phyloP scores from a whole-genome alignment of 768 basidiomycete genomes.

The Tulasnella sp. region DNA sequence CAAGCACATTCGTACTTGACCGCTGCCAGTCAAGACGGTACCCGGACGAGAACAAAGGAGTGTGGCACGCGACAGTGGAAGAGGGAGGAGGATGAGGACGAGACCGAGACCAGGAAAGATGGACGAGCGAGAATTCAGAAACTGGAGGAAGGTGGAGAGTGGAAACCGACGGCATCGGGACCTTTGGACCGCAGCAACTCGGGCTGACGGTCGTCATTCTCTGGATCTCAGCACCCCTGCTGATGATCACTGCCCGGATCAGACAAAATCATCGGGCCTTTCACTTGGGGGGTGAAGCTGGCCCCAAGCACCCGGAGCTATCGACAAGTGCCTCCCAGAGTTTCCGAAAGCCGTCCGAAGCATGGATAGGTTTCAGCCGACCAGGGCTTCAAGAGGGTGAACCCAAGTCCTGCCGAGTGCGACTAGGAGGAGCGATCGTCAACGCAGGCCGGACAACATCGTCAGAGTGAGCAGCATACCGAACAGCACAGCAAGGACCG shows the following conservation, averaged over 20 bases:
- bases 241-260: background rate
- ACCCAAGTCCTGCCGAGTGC: background rate
- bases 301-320: background rate
- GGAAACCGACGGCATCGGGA: background rate
- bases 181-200: too few relatives aligned
- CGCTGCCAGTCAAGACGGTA: background rate
- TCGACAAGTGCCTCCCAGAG: background rate
- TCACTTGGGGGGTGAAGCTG: background rate
- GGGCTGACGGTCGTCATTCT: too few relatives aligned
- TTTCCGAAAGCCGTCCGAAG: background rate
- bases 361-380: background rate
- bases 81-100: background rate
- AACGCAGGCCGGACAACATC: background rate
- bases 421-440: background rate
- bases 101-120: background rate
- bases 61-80: background rate
- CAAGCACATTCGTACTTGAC: background rate
- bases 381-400: background rate
- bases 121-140: background rate
- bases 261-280: background rate
- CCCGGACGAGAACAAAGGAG: background rate
- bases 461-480: background rate
- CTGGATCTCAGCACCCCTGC: background rate
- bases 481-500: background rate
- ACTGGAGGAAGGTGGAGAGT: background rate